Conservation (phyloP, 1,284 basidiomycete species). For the Papiliotrema laurentii region DNA sequence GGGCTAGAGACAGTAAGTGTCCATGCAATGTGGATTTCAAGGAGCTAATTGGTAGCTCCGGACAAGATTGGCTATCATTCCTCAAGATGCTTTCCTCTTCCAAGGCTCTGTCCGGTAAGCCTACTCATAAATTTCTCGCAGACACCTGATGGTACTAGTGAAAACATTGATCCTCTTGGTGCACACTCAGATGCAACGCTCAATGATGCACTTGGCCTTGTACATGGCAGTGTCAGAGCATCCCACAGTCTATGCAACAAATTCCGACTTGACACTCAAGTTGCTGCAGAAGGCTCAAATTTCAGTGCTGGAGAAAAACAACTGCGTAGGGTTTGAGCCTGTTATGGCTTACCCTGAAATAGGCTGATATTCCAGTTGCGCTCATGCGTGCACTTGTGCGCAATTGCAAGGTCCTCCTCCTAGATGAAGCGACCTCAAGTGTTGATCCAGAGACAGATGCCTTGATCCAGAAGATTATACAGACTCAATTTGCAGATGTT, state of each 20-base stretch:
- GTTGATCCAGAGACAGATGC: constrained; percentile 77
- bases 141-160: constrained; percentile 4
- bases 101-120: constrained; percentile 40
- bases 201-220: constrained; percentile 37
- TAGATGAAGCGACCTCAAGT: constrained; percentile 53
- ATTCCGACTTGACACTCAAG: constrained; percentile 58
- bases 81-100: constrained; percentile 42
- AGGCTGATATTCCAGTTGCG: constrained; percentile 49
- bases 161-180: constrained; percentile 18
- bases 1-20: constrained; percentile 52
- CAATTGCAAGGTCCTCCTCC: constrained; percentile 62
- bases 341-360: neutral
- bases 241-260: constrained; percentile 57
- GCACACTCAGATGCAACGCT: constrained; percentile 54
- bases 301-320: constrained; percentile 54
- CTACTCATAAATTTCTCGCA: neutral
- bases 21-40: constrained; percentile 1
- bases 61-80: constrained; percentile 60
- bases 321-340: constrained; percentile 22
- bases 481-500: constrained; percentile 58
- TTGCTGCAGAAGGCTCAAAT: constrained; percentile 32
- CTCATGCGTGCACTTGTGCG: constrained; percentile 66
- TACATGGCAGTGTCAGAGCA: constrained; percentile 9
- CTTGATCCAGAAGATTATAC: constrained; percentile 67
- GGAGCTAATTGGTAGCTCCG: too few relatives aligned